Base-by-base conservation (phyloP, 176 grass and related monocot species). In the Secale cereale region DNA sequence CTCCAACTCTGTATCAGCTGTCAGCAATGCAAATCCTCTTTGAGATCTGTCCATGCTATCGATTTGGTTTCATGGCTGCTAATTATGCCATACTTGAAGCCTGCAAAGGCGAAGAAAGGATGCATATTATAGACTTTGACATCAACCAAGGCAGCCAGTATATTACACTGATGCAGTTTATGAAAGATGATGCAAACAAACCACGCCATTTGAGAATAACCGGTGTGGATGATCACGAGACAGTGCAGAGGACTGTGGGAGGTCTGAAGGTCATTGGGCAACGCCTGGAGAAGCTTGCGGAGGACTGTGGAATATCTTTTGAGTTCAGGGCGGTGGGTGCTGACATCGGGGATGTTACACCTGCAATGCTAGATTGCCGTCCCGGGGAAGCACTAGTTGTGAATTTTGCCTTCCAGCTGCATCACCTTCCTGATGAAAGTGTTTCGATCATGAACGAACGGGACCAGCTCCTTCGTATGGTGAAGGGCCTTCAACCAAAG, bases 1-100 rank as follows among this genome's bases (percentile, higher is more conserved):
- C 97, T 69, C 97, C 97, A 60, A 92, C 91, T 19, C 82, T 92
- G 12, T 94, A 99, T 90, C 93, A 91, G 72, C 86, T 99, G 48
- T 99, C 94, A 52, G 97, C 97, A 75, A 99, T 99, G 97, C 97
- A 99, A 83, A 96, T 99, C 83, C 90, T 99, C 22, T 96, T 96
- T 79, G 97, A 99, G 88, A 86, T 94, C 13, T 99, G 97, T 29
- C 97, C 97, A 20, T 99, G 93, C 76, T 99, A 94, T 79, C 92
- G 93, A 6, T 86, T 99, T 17, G 97, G 97, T 31, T 99, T 96
- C 86, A 89, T 99, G 93, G 86, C 94, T 41, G 97, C 97, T 68
- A 99, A 99, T 82, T 92, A 99, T 82, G 91, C 92, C 41, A 99
- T 94, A 65, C 74, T 91, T 19, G 97, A 99, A 87, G 90, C 91